These are phyloP conservation scores for Teratosphaeria pseudoeucalypti DNA, from an alignment of 2,329 filamentous ascomycete species.

Conservation along the genomic window DNA sequence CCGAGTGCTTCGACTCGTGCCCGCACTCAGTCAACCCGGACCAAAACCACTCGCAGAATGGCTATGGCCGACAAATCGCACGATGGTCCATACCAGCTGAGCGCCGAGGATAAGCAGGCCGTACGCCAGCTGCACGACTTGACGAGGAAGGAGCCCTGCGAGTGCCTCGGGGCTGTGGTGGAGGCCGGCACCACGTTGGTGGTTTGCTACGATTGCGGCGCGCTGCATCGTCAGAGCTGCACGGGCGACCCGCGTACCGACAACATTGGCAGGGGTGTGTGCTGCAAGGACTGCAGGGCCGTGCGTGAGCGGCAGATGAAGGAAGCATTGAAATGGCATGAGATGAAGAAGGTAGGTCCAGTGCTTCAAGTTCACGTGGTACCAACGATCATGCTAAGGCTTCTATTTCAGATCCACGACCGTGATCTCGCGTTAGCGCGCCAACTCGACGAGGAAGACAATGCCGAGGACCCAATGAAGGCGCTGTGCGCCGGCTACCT, in stretches of 20 bases:
- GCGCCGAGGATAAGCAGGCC: not conserved
- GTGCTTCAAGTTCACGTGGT: not conserved
- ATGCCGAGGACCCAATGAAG: not conserved
- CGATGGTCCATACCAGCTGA: not conserved
- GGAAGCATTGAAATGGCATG: not conserved
- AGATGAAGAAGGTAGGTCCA: not conserved
- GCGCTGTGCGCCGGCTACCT: not conserved
- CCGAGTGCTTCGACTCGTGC: not conserved
- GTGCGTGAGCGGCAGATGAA: not conserved
- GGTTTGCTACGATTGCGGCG: slow-evolving; percentile 1
- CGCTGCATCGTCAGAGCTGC: slow-evolving; percentile 3
- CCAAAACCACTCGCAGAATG: not conserved
- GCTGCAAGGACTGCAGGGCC: slow-evolving; percentile 1
- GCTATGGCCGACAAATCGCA: not conserved
- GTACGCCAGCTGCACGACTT: not conserved
- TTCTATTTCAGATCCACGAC: not conserved
- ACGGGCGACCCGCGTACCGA: not conserved
- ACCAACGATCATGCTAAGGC: not conserved
- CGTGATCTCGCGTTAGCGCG: not conserved
- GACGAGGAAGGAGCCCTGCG: not conserved
- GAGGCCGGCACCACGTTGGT: not conserved
- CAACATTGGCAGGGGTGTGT: not conserved
- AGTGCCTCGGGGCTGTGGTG: not conserved
- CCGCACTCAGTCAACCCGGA: not conserved
- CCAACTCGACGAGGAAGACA: not conserved